These are phyloP conservation scores for Pestalotiopsis sp. DNA, from an alignment of 2,329 filamentous ascomycete species.

Conservation along the genomic window DNA sequence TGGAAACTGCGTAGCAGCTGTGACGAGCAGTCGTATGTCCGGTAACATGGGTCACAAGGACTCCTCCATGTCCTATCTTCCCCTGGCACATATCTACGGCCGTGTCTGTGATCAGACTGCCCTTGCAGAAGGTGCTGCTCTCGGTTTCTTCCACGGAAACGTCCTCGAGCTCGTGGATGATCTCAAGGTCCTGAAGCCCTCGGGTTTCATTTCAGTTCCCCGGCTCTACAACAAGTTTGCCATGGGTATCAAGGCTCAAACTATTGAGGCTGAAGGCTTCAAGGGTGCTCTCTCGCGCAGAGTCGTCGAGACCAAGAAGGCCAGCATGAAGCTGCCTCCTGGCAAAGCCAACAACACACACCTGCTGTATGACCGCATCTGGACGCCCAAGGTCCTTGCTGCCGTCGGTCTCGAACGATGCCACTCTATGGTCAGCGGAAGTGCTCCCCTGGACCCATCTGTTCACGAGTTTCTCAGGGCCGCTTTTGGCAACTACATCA, in stretches of 20 bases:
- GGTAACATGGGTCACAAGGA: constrained; percentile 55
- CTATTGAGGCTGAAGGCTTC: constrained; percentile 76
- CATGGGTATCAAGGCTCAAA: constrained; percentile 76
- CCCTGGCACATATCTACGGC: constrained; percentile 91
- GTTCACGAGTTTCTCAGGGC: constrained; percentile 88
- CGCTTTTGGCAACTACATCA: constrained; percentile 75
- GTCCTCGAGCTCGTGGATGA: constrained; percentile 86
- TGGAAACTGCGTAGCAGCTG: constrained; percentile 74
- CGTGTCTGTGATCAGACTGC: constrained; percentile 78
- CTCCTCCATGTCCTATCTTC: constrained; percentile 81
- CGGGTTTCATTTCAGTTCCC: constrained; percentile 83
- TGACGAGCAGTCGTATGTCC: constrained; percentile 61
- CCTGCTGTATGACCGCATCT: constrained; percentile 81
- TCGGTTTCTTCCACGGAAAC: constrained; percentile 95
- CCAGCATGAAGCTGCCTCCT: constrained; percentile 70
- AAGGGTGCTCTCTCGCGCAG: constrained; percentile 80
- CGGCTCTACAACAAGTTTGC: constrained; percentile 91
- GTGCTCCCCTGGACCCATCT: constrained; percentile 84
- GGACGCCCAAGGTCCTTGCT: constrained; percentile 84
- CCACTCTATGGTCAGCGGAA: constrained; percentile 79
- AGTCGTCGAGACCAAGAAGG: constrained; percentile 78
- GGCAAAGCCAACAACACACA: constrained; percentile 80
- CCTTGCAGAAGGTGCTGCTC: constrained; percentile 69
- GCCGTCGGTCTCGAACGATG: constrained; percentile 78
- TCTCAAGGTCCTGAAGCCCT: constrained; percentile 83